Conservation (phyloP, 2,329 filamentous ascomycete genomes). For the Alternaria angustiovoidea region DNA sequence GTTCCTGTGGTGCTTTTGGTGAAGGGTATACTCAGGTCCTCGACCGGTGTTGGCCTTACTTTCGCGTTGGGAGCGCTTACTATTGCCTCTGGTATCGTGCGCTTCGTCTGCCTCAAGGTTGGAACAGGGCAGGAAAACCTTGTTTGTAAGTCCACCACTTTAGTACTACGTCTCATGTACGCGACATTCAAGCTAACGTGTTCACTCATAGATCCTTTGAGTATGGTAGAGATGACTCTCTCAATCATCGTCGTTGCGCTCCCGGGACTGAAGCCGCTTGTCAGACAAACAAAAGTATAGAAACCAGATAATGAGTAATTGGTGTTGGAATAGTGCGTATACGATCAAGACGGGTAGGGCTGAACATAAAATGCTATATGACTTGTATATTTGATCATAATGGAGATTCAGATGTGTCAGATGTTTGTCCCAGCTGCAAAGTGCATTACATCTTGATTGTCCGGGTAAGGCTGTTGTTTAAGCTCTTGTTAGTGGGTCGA, state of each 20-base stretch:
- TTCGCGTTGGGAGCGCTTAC: slow-evolving; percentile 30
- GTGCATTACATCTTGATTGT: no score
- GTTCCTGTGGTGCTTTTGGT: slow-evolving; percentile 22
- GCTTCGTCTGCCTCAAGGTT: slow-evolving; percentile 28
- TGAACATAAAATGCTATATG: no score
- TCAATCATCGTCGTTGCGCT: slow-evolving; percentile 34
- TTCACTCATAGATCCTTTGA: slow-evolving; percentile 21
- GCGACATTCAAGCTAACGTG: background rate
- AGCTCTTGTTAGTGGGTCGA: background rate
- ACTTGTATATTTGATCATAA: background rate
- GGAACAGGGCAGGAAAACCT: slow-evolving; percentile 34
- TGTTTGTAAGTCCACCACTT: slow-evolving; percentile 28
- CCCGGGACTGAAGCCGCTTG: slow-evolving; percentile 29
- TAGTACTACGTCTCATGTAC: rapidly evolving
- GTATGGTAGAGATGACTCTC: slow-evolving; percentile 34
- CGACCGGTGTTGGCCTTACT: slow-evolving; percentile 24
- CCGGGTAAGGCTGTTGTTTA: background rate
- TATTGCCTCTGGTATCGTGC: slow-evolving; percentile 28
- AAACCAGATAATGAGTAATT: rapidly evolving
- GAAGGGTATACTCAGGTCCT: slow-evolving; percentile 18
- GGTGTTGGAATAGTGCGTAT: no score
- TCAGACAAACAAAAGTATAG: slow-evolving; percentile 5
- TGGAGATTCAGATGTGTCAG: background rate
- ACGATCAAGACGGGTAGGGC: background rate
- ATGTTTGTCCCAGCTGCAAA: background rate